Evolutionary conservation across 73 alveolate genomes (phyloP).

Genomic region (Breviolum minutum): DNA sequence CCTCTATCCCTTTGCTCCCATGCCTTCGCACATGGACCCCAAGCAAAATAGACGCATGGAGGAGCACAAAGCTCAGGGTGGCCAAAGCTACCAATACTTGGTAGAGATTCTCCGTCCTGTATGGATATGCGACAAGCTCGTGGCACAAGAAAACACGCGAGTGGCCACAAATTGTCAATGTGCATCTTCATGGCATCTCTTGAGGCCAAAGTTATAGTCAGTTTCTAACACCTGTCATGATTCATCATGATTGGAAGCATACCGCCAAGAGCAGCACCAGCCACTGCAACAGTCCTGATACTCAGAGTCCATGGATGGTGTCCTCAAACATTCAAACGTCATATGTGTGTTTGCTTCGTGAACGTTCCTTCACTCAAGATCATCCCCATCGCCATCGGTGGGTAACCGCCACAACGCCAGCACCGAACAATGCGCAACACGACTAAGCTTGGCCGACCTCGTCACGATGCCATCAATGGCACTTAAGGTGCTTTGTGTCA

Average conservation of each 20-base stretch:
- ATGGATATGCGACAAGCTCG: no score
- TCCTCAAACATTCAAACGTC: not conserved
- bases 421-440: not conserved
- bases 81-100: constrained; percentile 74
- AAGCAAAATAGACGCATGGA: constrained; percentile 89
- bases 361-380: no score
- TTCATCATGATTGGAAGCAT: no score
- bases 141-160: no score
- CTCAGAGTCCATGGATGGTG: constrained; percentile 30
- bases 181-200: no score
- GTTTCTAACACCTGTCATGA: no score
- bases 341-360: no score
- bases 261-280: no score
- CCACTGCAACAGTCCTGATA: not conserved
- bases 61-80: constrained; percentile 88
- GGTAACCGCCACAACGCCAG: not conserved
- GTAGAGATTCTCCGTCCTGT: not conserved
- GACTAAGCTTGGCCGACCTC: not conserved
- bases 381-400: no score
- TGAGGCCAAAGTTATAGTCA: no score
- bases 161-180: no score
- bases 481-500: constrained; percentile 18
- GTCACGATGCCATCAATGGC: not conserved
- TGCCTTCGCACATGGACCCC: constrained; percentile 93
- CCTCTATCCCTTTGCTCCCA: not conserved